Conservation (phyloP, 2,329 filamentous ascomycete species). For the Alternaria sp. region DNA sequence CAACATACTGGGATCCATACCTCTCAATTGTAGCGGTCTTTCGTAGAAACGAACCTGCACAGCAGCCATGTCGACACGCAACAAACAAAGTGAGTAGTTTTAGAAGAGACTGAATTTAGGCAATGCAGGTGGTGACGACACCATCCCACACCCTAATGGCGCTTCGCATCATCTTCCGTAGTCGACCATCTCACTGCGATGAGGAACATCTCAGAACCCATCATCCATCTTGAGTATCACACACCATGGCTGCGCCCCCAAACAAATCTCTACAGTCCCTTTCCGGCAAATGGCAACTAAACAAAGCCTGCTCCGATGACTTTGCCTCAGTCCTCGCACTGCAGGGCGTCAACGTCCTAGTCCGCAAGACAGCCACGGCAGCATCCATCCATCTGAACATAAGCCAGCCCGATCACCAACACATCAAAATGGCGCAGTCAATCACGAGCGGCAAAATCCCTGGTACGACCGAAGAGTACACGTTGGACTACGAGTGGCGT, state of each 20-base stretch:
- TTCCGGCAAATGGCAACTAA: conserved; percentile 15
- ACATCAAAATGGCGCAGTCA: conserved; percentile 19
- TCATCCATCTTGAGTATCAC: not conserved
- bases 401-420: conserved; percentile 11
- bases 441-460: conserved; percentile 18
- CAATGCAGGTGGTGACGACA: not conserved
- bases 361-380: conserved; percentile 16
- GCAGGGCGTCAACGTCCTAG: conserved; percentile 16
- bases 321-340: conserved; percentile 18
- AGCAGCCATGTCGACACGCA: not conserved
- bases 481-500: conserved; percentile 18
- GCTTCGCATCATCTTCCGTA: not conserved
- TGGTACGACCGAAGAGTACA: conserved; percentile 18
- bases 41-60: not conserved
- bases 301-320: conserved; percentile 21
- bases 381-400: conserved; percentile 22
- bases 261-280: conserved; percentile 15
- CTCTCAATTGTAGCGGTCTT: not conserved
- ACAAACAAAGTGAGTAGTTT: not conserved
- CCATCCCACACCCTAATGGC: not conserved
- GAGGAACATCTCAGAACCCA: not conserved
- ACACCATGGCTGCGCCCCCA: conserved; percentile 15
- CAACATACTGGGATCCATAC: not conserved
- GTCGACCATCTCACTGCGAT: not conserved
- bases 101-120: not conserved